Evolutionary conservation across 148 eudicot species (phyloP), one percentile per base, ranked within the genome.

Genomic region (Cornus suecica): DNA sequence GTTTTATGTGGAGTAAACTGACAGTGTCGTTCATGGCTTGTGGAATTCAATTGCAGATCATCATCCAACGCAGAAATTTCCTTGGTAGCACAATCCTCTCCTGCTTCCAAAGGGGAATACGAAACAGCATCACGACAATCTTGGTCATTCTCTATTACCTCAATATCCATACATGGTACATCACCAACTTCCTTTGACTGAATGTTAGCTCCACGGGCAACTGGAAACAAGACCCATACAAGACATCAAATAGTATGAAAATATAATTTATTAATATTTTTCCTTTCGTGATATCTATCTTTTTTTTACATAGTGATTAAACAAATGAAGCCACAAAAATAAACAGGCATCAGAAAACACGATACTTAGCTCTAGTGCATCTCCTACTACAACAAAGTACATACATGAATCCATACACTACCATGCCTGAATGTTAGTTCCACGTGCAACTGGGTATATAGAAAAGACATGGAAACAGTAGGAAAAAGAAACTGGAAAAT

Each of bases 151-250:
- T 77, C 87, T 29, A 76, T 37, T 24, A 76, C 75, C 66, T 79
- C 87, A 71, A 82, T 71, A 66, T 84, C 85, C 56, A 83, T 70
- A 61, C 78, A 75, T 20, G 83, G 62, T 64, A 70, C 70, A 69
- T 67, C 65, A 30, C 51, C 80, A 64, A 52, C 73, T 74, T 77
- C 83, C 68, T 80, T 84, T n/a, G 75, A 48, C 64, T 66, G 81
- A 78, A 78, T 22, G 16, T 70, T 34, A 7, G 78, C 72, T 60
- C 74, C 88, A 51, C 65, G 51, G 34, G 88, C 75, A 79, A 75
- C 93, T 90, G 76, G 65, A 68, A 69, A 68, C 28, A 73, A 77
- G 60, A 75, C 54, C 37, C 65, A 25, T 34, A 72, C 28, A 51
- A 64, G 5, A 58, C 68, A 56, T 52, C 37, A 60, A 42, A 28